Evolutionary conservation across 2,329 filamentous ascomycete genomes (phyloP).

Genomic region (Cryphonectria carpinicola): DNA sequence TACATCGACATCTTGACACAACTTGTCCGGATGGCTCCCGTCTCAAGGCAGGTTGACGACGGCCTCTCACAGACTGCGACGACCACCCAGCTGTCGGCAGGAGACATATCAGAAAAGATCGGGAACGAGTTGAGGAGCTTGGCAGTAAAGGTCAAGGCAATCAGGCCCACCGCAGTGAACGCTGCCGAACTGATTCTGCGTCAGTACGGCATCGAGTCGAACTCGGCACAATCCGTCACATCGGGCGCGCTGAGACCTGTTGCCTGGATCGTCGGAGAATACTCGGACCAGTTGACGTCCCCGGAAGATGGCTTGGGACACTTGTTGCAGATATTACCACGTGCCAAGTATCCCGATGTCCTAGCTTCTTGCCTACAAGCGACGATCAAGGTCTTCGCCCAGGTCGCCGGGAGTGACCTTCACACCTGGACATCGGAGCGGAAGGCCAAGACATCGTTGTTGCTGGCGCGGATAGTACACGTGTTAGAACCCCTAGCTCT

Average conservation of each 20-base stretch:
- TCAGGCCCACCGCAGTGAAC: conserved; percentile 78
- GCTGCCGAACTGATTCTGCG: conserved; percentile 79
- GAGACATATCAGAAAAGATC: conserved; percentile 69
- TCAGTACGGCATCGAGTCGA: conserved; percentile 57
- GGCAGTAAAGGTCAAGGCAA: conserved; percentile 85
- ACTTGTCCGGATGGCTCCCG: conserved; percentile 72
- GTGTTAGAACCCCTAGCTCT: conserved; percentile 77
- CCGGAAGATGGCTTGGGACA: conserved; percentile 75
- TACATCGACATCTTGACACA: conserved; percentile 90
- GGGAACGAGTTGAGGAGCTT: conserved; percentile 88
- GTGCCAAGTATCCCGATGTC: conserved; percentile 63
- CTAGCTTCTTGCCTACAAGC: conserved; percentile 84
- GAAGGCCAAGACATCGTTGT: conserved; percentile 74
- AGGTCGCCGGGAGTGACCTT: conserved; percentile 67
- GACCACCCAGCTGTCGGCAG: conserved; percentile 37
- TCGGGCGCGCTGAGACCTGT: conserved; percentile 74
- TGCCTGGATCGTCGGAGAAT: conserved; percentile 89
- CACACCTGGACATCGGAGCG: conserved; percentile 72
- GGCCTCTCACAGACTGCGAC: conserved; percentile 40
- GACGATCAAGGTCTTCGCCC: conserved; percentile 80
- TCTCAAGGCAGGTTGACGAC: conserved; percentile 46
- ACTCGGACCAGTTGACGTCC: conserved; percentile 69
- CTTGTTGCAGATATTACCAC: conserved; percentile 69
- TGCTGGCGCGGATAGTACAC: conserved; percentile 81
- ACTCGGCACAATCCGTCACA: conserved; percentile 59